Evolutionary conservation across 1,284 basidiomycete species (phyloP).

Genomic region (Cutaneotrichosporon cyanovorans): DNA sequence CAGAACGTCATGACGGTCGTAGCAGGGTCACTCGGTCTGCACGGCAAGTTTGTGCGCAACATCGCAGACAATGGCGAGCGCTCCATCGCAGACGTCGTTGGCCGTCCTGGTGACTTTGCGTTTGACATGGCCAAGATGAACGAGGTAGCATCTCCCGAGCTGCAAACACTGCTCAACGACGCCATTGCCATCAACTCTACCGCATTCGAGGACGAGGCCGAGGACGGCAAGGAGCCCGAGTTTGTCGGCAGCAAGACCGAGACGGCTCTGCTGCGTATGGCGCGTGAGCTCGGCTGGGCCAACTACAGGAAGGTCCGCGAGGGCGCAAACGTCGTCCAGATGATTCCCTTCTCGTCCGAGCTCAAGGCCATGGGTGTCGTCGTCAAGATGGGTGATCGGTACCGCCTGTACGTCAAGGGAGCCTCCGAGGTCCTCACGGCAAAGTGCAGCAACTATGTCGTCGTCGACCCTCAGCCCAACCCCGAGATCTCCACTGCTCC

Average conservation of each 20-base stretch:
- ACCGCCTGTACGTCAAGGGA: conserved; percentile 80
- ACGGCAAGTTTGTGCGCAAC: conserved; percentile 82
- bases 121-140: conserved; percentile 70
- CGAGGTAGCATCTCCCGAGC: conserved; percentile 55
- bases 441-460: conserved; percentile 62
- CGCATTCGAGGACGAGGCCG: conserved; percentile 78
- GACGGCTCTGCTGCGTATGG: conserved; percentile 82
- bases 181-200: conserved; percentile 90
- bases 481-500: conserved; percentile 19
- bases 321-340: conserved; percentile 54
- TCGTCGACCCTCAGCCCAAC: conserved; percentile 48
- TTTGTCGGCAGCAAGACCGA: conserved; percentile 97
- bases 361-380: conserved; percentile 96
- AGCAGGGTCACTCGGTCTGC: conserved; percentile 85
- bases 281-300: conserved; percentile 76
- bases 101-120: conserved; percentile 59
- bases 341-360: conserved; percentile 91
- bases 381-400: conserved; percentile 57
- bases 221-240: conserved; percentile 53
- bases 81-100: conserved; percentile 61
- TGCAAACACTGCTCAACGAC: conserved; percentile 69
- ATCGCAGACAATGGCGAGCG: conserved; percentile 68
- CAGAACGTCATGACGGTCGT: conserved; percentile 94
- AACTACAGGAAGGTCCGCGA: conserved; percentile 67
- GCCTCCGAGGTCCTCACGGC: conserved; percentile 86